A percentile compares a stretch with the other conserved stretches of the same genome.
Evolutionary conservation across 192 early-diverging fungal genomes (phyloP).

Genomic region (Coemansia sp.): DNA sequence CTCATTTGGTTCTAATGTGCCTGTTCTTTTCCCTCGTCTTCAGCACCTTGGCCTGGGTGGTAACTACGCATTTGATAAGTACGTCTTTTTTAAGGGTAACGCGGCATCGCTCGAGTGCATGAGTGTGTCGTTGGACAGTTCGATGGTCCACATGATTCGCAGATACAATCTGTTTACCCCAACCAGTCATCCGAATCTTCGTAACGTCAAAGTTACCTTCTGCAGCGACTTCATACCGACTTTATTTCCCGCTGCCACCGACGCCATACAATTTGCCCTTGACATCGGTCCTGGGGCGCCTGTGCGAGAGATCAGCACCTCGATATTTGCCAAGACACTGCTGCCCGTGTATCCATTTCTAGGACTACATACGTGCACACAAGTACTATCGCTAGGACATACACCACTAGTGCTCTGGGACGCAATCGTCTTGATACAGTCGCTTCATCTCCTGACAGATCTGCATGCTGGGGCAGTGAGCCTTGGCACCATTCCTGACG

Average conservation of each 20-base stretch:
- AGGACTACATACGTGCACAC: too few species aligned
- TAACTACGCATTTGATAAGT: background rate
- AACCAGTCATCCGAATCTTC: background rate
- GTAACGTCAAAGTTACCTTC: background rate
- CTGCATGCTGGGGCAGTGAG: too few species aligned
- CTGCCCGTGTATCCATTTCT: too few species aligned
- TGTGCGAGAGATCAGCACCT: background rate
- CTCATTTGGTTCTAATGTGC: background rate
- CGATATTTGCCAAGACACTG: background rate
- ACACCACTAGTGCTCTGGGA: too few species aligned
- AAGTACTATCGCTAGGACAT: too few species aligned
- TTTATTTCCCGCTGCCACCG: background rate
- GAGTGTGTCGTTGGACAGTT: background rate
- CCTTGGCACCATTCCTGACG: too few species aligned
- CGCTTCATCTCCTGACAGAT: too few species aligned
- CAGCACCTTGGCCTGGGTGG: background rate
- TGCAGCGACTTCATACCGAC: background rate
- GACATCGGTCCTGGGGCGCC: background rate
- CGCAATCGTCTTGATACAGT: too few species aligned
- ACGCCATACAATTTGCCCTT: background rate
- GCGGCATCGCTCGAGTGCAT: background rate
- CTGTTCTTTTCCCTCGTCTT: conserved; percentile 2
- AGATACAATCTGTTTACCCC: background rate
- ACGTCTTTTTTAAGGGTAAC: conserved; percentile 4
- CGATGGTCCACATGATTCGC: conserved; percentile 4